Percentiles rank a stretch among this genome's conserved stretches.
Conservation (phyloP, 139 green algal genomes). For the Micractinium conductrix region DNA sequence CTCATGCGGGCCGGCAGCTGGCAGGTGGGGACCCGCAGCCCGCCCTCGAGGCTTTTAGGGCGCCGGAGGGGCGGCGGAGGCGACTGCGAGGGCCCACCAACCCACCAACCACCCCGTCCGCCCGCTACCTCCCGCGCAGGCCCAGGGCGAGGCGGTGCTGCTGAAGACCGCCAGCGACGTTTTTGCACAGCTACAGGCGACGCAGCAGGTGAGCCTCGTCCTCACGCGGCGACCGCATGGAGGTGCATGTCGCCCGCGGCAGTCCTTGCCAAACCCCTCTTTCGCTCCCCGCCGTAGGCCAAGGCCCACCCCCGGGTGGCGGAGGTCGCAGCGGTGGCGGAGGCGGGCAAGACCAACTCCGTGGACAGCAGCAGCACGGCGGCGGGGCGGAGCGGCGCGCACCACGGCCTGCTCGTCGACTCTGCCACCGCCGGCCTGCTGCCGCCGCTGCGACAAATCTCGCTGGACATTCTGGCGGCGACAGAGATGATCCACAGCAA, state of each 20-base stretch:
- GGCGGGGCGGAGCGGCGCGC: background rate
- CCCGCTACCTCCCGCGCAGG: too few relatives aligned
- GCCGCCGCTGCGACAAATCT: conserved; percentile 34
- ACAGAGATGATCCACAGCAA: conserved; percentile 14
- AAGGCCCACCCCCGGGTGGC: background rate
- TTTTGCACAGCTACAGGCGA: background rate
- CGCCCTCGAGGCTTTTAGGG: background rate
- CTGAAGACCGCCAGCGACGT: conserved; percentile 28
- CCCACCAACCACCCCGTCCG: background rate
- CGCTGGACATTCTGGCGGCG: conserved; percentile 31
- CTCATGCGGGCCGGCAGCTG: conserved; percentile 31
- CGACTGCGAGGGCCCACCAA: too few relatives aligned
- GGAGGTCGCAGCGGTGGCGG: too few relatives aligned
- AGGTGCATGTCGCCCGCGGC: background rate
- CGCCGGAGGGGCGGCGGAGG: background rate
- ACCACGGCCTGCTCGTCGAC: background rate
- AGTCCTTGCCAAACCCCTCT: background rate
- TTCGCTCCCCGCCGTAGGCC: background rate
- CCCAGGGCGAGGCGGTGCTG: conserved; percentile 6
- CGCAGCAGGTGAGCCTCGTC: conserved; percentile 7
- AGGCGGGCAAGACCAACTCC: conserved; percentile 23
- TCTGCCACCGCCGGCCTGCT: conserved; percentile 13
- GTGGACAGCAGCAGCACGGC: conserved; percentile 21
- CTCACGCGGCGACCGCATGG: too few relatives aligned
- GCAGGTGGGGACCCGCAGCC: background rate